Percentiles rank a stretch among this genome's conserved stretches.
Evolutionary conservation across 768 basidiomycete genomes (phyloP).

Genomic region (Pleurotus eryngii): DNA sequence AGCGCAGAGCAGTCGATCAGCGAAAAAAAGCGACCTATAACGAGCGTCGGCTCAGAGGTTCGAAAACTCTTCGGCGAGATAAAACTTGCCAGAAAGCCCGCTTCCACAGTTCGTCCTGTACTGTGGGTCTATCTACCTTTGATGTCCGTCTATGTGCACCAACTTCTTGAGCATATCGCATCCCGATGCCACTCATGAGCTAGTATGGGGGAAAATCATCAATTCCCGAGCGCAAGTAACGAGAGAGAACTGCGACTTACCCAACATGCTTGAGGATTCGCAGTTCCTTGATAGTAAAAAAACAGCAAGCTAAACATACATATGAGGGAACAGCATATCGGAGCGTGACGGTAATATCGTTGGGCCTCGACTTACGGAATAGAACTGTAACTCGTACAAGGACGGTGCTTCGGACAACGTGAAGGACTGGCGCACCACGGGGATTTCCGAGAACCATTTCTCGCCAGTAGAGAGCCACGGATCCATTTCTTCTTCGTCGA

Average conservation of each 20-base stretch:
- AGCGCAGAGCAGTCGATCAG: conserved; percentile 22
- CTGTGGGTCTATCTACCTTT: conserved; percentile 24
- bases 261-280: conserved; percentile 66
- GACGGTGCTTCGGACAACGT: conserved; percentile 49
- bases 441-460: conserved; percentile 69
- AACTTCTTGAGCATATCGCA: conserved; percentile 58
- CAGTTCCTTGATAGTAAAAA: conserved; percentile 54
- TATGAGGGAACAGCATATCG: conserved; percentile 5
- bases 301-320: conserved; percentile 40
- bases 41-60: background rate
- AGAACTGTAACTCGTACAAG: conserved; percentile 73
- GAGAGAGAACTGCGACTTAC: conserved; percentile 18
- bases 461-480: conserved; percentile 51
- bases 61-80: background rate
- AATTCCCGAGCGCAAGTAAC: no score
- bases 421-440: conserved; percentile 60
- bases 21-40: conserved; percentile 16
- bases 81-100: conserved; percentile 41
- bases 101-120: conserved; percentile 62
- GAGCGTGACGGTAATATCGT: no score
- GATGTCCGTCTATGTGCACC: conserved; percentile 46
- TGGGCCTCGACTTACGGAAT: conserved; percentile 37
- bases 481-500: conserved; percentile 31
- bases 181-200: conserved; percentile 48
- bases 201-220: conserved; percentile 26